These are phyloP conservation scores for Suhomyces bribrorum DNA, from an alignment of 1,139 yeast species.

Conservation along the genomic window DNA sequence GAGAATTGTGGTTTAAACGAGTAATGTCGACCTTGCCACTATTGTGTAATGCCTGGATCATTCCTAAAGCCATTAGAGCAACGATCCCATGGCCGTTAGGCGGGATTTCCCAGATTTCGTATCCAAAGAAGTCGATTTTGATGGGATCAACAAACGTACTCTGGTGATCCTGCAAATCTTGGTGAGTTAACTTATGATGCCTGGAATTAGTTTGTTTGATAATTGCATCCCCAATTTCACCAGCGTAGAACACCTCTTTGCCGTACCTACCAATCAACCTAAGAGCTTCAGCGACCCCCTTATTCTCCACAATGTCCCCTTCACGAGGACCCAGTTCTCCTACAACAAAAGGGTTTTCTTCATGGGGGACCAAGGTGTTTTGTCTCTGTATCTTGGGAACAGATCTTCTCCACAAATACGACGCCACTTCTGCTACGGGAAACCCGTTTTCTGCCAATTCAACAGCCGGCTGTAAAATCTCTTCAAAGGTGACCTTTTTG, in stretches of 20 bases:
- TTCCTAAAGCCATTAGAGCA: constrained; percentile 68
- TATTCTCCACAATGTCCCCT: constrained; percentile 63
- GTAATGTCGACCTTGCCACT: constrained; percentile 47
- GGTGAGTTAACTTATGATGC: constrained; percentile 56
- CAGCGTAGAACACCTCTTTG: constrained; percentile 66
- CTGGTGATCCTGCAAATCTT: constrained; percentile 58
- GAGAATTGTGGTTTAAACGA: constrained; percentile 62
- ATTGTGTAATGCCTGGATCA: constrained; percentile 56
- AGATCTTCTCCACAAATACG: constrained; percentile 51
- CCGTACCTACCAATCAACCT: constrained; percentile 57
- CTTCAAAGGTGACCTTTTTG: constrained; percentile 58
- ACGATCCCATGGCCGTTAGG: constrained; percentile 83
- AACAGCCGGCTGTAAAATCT: constrained; percentile 69
- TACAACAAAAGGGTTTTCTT: constrained; percentile 39
- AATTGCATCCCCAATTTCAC: constrained; percentile 66
- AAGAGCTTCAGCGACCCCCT: constrained; percentile 55
- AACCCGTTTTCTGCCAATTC: constrained; percentile 69
- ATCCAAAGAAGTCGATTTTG: constrained; percentile 44
- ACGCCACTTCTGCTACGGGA: constrained; percentile 61
- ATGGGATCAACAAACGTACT: constrained; percentile 68
- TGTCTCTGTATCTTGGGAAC: constrained; percentile 39
- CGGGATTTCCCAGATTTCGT: constrained; percentile 70
- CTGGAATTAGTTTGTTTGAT: constrained; percentile 51
- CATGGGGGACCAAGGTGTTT: constrained; percentile 29
- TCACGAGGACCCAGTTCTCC: constrained; percentile 48